Base-by-base conservation (phyloP, 2,329 filamentous ascomycete species). In the Penicillium nordicum region DNA sequence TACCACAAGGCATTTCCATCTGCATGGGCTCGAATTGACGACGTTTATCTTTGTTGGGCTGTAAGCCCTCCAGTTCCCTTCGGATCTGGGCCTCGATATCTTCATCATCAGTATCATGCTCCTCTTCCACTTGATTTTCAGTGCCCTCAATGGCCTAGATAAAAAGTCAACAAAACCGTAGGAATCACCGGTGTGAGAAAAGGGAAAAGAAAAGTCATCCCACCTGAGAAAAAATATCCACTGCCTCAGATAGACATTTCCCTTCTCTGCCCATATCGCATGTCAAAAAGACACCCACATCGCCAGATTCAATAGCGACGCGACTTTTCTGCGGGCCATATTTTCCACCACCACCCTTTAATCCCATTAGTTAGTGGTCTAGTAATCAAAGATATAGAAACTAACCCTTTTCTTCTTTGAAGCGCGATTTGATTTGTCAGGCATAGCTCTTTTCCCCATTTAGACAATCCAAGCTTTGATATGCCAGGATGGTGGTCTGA, bases 211-310 rank as follows among this genome's bases (percentile, higher is more conserved):
- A 49, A 43, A 14, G 6, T 12, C 6, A 4, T 51, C 75, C 59
- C 57, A 83, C 82, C 70, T 84, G 78, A 38, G 79, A 75, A 65
- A 87, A 82, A 11, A 86, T 66, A 69, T 86, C 83, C 41, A 79
- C 70, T 49, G 84, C 73, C 63, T 88, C 85, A 43, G 75, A 74
- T 23, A 83, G 78, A 55, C 82, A 84, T 72, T 84, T 85, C 40
- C 74, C 76, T 72, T 88, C 84, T 65, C 79, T 81, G 58, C 83
- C 83, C 72, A 82, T 83, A 57, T 83, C 80, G 67, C 84, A 86
- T 3, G 84, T 86, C 41, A 83, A 80, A 76, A 85, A 86, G 29
- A 87, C 84, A 11, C 85, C 85, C 49, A 78, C 77, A 65, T 87
- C 84, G 16, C 84, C 84, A 51, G 62, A 67, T 55, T 78, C 74